Conservation (phyloP, 2,329 filamentous ascomycete species). For the Sporothrix inflata region DNA sequence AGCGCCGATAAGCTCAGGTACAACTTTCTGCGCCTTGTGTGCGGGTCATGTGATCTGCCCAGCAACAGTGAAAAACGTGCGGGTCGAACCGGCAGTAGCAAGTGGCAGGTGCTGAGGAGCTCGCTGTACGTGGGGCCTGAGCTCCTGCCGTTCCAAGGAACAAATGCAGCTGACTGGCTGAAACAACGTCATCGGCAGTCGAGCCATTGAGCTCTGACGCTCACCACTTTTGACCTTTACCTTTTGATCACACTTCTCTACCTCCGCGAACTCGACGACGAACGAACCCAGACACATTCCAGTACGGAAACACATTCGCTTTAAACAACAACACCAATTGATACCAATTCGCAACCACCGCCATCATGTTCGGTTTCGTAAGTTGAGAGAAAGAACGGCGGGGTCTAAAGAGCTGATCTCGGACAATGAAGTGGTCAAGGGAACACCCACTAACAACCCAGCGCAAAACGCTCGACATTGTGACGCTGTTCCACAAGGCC, state of each 20-base stretch:
- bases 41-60: neutral
- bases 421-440: neutral
- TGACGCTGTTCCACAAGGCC: constrained; percentile 95
- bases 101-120: neutral
- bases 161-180: neutral
- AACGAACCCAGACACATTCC: neutral
- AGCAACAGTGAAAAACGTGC: neutral
- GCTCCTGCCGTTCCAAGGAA: constrained; percentile 15
- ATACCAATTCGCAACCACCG: neutral
- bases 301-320: neutral
- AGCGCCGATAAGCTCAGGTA: neutral
- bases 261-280: neutral
- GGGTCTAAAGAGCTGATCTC: too few species aligned
- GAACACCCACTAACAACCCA: constrained; percentile 41
- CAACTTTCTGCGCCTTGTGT: neutral
- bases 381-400: constrained; percentile 23
- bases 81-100: neutral
- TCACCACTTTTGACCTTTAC: neutral
- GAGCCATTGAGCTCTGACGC: neutral
- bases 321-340: neutral
- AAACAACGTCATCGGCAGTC: constrained; percentile 19
- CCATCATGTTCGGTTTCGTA: constrained; percentile 33
- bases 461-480: constrained; percentile 83
- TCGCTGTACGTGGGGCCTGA: constrained; percentile 8
- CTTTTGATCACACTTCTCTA: neutral